Evolutionary conservation across 2,329 filamentous ascomycete species (phyloP).

Genomic region (Hymenoscyphus linearis): DNA sequence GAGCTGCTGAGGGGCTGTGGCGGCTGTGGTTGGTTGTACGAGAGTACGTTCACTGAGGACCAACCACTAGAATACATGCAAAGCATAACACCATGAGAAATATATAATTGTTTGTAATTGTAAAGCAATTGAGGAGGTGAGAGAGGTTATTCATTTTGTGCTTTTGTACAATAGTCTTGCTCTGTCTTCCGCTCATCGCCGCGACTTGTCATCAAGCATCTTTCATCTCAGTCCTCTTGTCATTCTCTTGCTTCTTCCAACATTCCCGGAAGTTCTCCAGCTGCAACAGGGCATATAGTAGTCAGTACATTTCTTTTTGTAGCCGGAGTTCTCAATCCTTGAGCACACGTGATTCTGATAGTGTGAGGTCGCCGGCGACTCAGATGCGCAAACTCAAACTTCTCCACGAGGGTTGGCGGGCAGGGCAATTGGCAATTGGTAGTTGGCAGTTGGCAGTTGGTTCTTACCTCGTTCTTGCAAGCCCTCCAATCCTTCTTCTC

Average conservation of each 20-base stretch:
- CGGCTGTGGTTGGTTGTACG: too few relatives aligned
- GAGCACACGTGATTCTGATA: constrained; percentile 22
- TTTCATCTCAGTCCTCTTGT: constrained; percentile 72
- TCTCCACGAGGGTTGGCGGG: not conserved
- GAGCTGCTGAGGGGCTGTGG: too few relatives aligned
- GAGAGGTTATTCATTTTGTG: not conserved
- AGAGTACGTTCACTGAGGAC: not conserved
- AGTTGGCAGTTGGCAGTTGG: too few relatives aligned
- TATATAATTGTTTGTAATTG: not conserved
- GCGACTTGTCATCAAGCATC: constrained; percentile 45
- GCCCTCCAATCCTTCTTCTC: constrained; percentile 93
- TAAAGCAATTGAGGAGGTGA: not conserved
- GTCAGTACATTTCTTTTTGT: constrained; percentile 12
- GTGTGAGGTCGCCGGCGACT: not conserved
- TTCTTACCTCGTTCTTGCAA: constrained; percentile 78
- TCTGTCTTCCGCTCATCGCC: not conserved
- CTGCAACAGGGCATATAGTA: constrained; percentile 43
- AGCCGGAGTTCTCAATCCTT: not conserved
- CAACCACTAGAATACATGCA: not conserved
- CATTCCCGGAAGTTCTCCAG: constrained; percentile 87
- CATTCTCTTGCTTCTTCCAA: constrained; percentile 87
- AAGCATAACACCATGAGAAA: not conserved
- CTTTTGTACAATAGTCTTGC: not conserved
- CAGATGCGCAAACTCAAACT: not conserved
- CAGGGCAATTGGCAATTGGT: too few relatives aligned